phyloP scores from a whole-genome alignment of 1,284 basidiomycete species.

The Cryptococcus sp. region DNA sequence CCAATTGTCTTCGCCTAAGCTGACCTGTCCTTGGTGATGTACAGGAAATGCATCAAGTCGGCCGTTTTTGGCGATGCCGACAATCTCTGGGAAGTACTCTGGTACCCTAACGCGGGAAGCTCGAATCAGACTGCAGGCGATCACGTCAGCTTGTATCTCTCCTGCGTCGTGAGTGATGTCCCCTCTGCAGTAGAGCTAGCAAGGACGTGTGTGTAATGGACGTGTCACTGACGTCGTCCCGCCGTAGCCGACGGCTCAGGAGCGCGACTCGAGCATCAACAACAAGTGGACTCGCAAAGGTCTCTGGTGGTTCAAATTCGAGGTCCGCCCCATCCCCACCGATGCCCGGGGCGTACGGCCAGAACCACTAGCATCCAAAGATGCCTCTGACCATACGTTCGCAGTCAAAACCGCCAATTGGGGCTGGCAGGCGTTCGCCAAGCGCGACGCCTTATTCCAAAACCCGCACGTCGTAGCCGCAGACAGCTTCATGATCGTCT shows the following conservation, averaged over 20 bases:
- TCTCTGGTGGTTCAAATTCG: conserved; percentile 79
- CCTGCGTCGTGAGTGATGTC: conserved; percentile 67
- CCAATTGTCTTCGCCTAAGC: neutral
- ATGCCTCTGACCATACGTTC: conserved; percentile 80
- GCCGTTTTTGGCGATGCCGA: conserved; percentile 53
- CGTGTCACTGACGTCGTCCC: neutral
- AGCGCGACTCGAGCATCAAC: conserved; percentile 67
- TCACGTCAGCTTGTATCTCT: conserved; percentile 73
- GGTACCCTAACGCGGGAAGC: conserved; percentile 76
- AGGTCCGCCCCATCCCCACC: conserved; percentile 61
- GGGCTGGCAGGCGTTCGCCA: conserved; percentile 78
- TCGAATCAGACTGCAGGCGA: conserved; percentile 49
- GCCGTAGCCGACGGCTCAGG: conserved; percentile 64
- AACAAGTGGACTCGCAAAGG: conserved; percentile 80
- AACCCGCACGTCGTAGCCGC: conserved; percentile 59
- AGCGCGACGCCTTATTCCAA: conserved; percentile 71
- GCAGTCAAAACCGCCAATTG: conserved; percentile 80
- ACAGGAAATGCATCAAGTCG: conserved; percentile 53
- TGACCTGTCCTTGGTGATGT: neutral
- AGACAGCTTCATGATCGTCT: conserved; percentile 72
- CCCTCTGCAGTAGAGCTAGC: neutral
- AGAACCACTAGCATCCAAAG: conserved; percentile 61
- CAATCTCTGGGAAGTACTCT: conserved; percentile 63
- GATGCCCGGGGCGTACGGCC: conserved; percentile 33
- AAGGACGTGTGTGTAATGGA: neutral